These are phyloP conservation scores for Candida easanensis DNA, from an alignment of 805 yeast genomes.

Conservation along the genomic window DNA sequence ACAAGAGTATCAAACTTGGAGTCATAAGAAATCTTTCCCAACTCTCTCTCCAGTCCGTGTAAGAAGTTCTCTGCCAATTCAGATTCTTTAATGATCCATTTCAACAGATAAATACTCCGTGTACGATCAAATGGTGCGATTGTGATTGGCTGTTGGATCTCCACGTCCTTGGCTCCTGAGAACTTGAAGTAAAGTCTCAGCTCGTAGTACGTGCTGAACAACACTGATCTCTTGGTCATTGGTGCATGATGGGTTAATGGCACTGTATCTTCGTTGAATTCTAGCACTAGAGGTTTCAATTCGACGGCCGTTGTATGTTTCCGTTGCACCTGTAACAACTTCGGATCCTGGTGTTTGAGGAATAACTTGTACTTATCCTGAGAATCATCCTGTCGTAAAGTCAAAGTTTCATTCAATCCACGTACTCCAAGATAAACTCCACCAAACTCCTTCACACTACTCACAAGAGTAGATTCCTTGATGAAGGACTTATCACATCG, in stretches of 20 bases:
- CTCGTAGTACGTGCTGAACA: conserved; percentile 52
- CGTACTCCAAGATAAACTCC: conserved; percentile 14
- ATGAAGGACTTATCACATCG: conserved; percentile 37
- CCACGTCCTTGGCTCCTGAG: conserved; percentile 51
- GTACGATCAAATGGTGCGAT: conserved; percentile 51
- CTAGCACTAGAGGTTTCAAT: conserved; percentile 30
- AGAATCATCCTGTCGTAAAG: conserved; percentile 28
- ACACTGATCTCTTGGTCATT: conserved; percentile 48
- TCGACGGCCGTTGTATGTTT: conserved; percentile 12
- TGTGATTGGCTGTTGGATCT: conserved; percentile 48
- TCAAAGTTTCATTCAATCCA: conserved; percentile 10
- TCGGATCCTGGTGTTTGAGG: conserved; percentile 32
- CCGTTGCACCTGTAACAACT: conserved; percentile 20
- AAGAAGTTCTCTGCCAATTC: conserved; percentile 36
- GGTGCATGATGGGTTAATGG: conserved; percentile 44
- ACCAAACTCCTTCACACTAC: conserved; percentile 17
- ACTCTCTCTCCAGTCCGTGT: conserved; percentile 25
- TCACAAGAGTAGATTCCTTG: conserved; percentile 41
- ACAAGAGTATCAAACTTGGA: conserved; percentile 30
- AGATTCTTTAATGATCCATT: conserved; percentile 53
- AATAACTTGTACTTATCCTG: conserved; percentile 25
- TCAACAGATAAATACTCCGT: conserved; percentile 47
- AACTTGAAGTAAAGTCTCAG: conserved; percentile 40
- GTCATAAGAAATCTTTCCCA: conserved; percentile 34
- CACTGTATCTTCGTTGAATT: conserved; percentile 20